These are phyloP conservation scores for Lipomyces mesembrius DNA, from an alignment of 805 yeast species.

Conservation along the genomic window DNA sequence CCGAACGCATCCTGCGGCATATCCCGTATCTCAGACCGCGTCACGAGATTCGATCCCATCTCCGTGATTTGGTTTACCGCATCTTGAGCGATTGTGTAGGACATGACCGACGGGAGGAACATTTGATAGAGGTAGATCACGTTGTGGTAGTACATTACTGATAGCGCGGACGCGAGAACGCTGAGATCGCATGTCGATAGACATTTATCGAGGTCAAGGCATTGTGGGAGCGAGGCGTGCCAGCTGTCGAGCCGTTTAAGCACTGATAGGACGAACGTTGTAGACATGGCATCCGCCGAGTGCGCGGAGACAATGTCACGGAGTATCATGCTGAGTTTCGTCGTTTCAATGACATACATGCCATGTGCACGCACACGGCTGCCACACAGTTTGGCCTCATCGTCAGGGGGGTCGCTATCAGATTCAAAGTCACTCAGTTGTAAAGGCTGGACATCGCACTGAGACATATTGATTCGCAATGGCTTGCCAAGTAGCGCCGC, in stretches of 20 bases:
- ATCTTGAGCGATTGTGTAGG: background rate
- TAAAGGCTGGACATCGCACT: background rate
- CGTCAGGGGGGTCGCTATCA: constrained; percentile 1
- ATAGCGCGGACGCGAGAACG: constrained; percentile 18
- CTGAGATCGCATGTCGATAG: background rate
- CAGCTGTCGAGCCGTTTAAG: background rate
- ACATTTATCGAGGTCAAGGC: background rate
- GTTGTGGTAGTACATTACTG: constrained; percentile 28
- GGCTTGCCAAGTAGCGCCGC: constrained; percentile 15
- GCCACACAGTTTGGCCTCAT: background rate
- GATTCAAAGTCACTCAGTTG: constrained; percentile 12
- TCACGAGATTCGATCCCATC: constrained; percentile 17
- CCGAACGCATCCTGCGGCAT: constrained; percentile 30
- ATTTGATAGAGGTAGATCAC: constrained; percentile 29
- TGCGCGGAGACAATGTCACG: constrained; percentile 4
- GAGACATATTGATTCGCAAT: constrained; percentile 10
- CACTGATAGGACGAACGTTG: background rate
- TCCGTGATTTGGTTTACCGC: constrained; percentile 26
- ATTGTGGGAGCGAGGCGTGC: background rate
- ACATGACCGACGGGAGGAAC: constrained; percentile 4
- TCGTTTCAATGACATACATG: background rate
- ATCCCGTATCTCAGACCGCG: constrained; percentile 9
- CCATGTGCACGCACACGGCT: background rate
- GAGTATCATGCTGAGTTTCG: constrained; percentile 6
- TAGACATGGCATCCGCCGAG: background rate